Evolutionary conservation across 2,329 filamentous ascomycete species (phyloP), one percentile per base, ranked within the genome.

Genomic region (Ceratocystis diversiconidia): DNA sequence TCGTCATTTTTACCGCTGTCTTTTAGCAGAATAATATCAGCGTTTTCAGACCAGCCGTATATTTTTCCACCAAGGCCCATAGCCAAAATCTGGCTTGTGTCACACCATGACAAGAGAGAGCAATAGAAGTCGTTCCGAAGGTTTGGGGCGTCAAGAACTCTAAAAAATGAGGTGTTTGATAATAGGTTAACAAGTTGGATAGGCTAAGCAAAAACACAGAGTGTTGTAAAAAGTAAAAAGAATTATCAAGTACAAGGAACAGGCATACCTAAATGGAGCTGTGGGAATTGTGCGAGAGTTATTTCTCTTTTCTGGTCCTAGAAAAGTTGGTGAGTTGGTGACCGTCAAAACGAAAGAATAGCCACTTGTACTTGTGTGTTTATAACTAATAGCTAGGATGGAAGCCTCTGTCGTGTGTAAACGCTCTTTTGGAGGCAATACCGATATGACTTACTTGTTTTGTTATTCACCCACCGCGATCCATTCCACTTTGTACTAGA

Each of bases 41-140:
- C 77, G 43, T 78, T 75, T 73, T 97, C 92, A 0, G 90, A 92
- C 94, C 92, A 99, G 4, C 89, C 83, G 73, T 95, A 96, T 3
- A 99, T 82, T 44, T 85, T 79, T 64, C 86, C 85, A 0, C 86
- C 87, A 15, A 97, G 79, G 0, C 90, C 92, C 19, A 97, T 89
- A 19, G 90, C 92, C 17, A 99, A 80, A 15, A 87, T 89, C 64
- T 88, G 83, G 62, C 85, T 82, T 6, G 83, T 88, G 50, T 81
- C 75, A 0, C 88, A 95, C 74, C 96, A 97, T 8, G 94, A 90
- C 64, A 99, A 80, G 1, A 92, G 81, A 0, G 92, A 94, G 75
- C 91, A 96, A 73, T 99, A 99, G 73, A 92, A 99, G 74, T 99
- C 92, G 71, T 97, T 91, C 66, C 90, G 85, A n/a, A 97, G 79